A percentile compares a stretch with the other conserved stretches of the same genome.
Evolutionary conservation across 2,329 filamentous ascomycete genomes (phyloP).

Genomic region (Colletotrichum theobromicola): DNA sequence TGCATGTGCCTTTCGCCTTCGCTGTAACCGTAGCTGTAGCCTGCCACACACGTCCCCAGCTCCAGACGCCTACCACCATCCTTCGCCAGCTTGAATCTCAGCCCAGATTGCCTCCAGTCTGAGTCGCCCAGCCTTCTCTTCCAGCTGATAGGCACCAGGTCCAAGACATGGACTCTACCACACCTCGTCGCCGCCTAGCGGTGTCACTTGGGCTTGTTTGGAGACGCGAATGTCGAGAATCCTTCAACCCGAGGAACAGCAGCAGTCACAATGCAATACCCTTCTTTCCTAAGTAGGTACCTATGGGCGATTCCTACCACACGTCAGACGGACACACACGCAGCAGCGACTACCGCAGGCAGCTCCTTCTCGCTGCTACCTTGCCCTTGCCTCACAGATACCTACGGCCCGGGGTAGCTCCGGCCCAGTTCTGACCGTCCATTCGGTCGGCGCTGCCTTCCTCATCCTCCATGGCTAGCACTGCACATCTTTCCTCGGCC

Average conservation of each 20-base stretch:
- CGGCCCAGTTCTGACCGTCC: not conserved
- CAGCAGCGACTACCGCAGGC: not conserved
- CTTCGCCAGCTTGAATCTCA: not conserved
- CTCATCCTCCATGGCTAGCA: not conserved
- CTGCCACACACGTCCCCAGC: not conserved
- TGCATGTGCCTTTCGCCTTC: not conserved
- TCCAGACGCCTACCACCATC: not conserved
- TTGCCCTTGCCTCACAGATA: not conserved
- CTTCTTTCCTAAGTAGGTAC: too few relatives aligned
- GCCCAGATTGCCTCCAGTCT: not conserved
- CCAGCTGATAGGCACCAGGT: not conserved
- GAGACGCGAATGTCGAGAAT: not conserved
- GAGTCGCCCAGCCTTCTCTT: not conserved
- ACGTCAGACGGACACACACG: not conserved
- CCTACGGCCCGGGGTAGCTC: slow-evolving; percentile 3
- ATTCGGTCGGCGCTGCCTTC: not conserved
- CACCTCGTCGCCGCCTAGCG: not conserved
- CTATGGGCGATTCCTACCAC: not conserved
- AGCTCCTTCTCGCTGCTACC: slow-evolving; percentile 2
- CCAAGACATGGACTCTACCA: not conserved
- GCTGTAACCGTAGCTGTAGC: slow-evolving; percentile 7
- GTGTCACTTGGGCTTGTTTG: not conserved
- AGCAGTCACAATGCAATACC: not conserved
- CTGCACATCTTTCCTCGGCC: not conserved
- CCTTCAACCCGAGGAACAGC: not conserved